Base-by-base conservation (phyloP, 768 basidiomycete genomes). In the Termitomyces sp. region DNA sequence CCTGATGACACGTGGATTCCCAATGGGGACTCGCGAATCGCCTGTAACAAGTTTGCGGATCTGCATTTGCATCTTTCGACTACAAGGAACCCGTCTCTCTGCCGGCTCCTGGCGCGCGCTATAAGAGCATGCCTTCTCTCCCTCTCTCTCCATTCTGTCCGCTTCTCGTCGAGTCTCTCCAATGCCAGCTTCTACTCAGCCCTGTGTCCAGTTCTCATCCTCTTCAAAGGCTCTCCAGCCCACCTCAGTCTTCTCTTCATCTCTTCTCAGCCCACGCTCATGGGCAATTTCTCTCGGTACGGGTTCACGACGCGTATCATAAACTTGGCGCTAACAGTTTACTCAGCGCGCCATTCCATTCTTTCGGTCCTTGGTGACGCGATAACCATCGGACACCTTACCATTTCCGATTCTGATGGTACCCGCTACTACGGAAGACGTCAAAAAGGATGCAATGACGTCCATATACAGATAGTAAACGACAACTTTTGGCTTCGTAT, bases 401-500 rank as follows among this genome's bases (percentile, higher is more conserved):
- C 83, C 38, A 75, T 87, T 62, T 73, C 77, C 65, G 85, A 87
- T 70, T 74, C 78, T 12, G 74, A 84, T 64, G 84, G 84, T 57
- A 74, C 77, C 11, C 75, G 80, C 64, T 75, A 82, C 63, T 87
- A 83, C 61, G 85, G 85, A 42, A 75, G 70, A 27, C 76, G 77
- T 63, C 70, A 75, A 67, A 82, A 82, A 63, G 82, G 79, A 51
- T 81, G 76, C 68, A 85, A 83, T 72, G 78, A 83, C 63, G 83
- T 83, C 53, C 77, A 81, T 56, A 64, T 88, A 54, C 77, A 75
- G 57, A 72, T 88, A 54, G 63, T 75, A 15, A 83, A 80, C 64
- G 76, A 81, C 47, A 80, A 81, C 66, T 88, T 88, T 63, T 88
- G 86, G 86, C 69, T 82, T 50, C 83, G 86, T 39, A 75, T 88